These are phyloP conservation scores for Pythium vanterpoolii DNA, from an alignment of 352 stramenopile genomes.

Conservation along the genomic window DNA sequence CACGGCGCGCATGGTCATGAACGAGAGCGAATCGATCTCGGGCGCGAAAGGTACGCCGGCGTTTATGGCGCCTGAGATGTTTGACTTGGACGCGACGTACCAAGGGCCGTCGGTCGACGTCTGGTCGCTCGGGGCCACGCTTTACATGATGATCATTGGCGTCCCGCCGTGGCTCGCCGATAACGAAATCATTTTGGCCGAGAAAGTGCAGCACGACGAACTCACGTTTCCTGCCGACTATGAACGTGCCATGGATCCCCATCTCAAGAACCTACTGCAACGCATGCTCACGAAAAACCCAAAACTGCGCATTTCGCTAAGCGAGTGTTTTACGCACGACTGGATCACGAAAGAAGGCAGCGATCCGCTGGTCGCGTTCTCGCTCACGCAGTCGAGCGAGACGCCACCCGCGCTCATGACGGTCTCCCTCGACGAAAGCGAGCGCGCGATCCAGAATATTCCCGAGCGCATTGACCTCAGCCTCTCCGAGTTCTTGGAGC, in stretches of 20 bases:
- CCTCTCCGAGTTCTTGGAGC: slow-evolving; percentile 62
- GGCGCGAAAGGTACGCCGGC: slow-evolving; percentile 82
- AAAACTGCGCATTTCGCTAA: slow-evolving; percentile 68
- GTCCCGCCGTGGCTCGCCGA: slow-evolving; percentile 88
- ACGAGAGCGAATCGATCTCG: slow-evolving; percentile 83
- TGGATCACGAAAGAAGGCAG: slow-evolving; percentile 93
- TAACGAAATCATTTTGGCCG: slow-evolving; percentile 86
- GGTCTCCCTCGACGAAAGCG: slow-evolving; percentile 80
- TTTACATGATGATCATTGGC: slow-evolving; percentile 92
- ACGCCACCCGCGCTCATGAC: slow-evolving; percentile 61
- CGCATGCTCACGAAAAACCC: slow-evolving; percentile 91
- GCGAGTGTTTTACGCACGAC: slow-evolving; percentile 87
- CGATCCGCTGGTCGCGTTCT: slow-evolving; percentile 57
- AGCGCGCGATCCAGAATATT: slow-evolving; percentile 85
- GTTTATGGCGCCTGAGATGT: slow-evolving; percentile 92
- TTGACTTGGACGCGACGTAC: slow-evolving; percentile 88
- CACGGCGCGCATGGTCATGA: slow-evolving; percentile 89
- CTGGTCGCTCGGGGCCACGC: slow-evolving; percentile 88
- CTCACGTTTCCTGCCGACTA: slow-evolving; percentile 79
- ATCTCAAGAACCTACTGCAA: slow-evolving; percentile 89
- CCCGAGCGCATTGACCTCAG: slow-evolving; percentile 81
- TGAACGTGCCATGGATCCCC: slow-evolving; percentile 72
- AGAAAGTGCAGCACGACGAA: slow-evolving; percentile 85
- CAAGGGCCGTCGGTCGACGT: slow-evolving; percentile 81
- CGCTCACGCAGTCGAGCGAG: slow-evolving; percentile 38